phyloP scores from a whole-genome alignment of 2,329 filamentous ascomycete genomes.

The Clarireedia paspali region DNA sequence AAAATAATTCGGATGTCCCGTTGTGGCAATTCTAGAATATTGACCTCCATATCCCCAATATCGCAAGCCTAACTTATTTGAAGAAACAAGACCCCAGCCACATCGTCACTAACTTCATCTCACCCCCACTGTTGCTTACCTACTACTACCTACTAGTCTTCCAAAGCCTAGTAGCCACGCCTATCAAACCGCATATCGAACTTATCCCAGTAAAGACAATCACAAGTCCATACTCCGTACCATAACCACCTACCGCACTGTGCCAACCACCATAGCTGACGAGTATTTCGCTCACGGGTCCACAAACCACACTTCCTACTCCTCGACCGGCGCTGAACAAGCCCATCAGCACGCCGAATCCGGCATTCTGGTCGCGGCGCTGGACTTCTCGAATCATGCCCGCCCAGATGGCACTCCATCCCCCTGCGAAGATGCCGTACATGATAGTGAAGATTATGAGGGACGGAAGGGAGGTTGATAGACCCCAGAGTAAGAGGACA shows the following conservation, averaged over 20 bases:
- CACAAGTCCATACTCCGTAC: conserved; percentile 43
- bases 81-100: no score
- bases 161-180: conserved; percentile 6
- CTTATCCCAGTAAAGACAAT: conserved; percentile 49
- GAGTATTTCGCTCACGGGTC: conserved; percentile 47
- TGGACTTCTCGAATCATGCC: conserved; percentile 27
- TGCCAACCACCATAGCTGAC: conserved; percentile 38
- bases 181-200: conserved; percentile 34
- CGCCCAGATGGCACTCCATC: conserved; percentile 41
- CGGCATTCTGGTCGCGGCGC: conserved; percentile 6
- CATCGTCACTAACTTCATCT: no score
- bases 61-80: no score
- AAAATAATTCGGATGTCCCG: no score
- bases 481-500: conserved; percentile 47
- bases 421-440: conserved; percentile 52
- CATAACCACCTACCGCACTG: conserved; percentile 34
- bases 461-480: conserved; percentile 36
- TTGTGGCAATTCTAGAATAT: no score
- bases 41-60: no score
- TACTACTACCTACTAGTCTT: background rate
- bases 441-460: conserved; percentile 43
- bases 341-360: conserved; percentile 30
- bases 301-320: conserved; percentile 51
- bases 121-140: no score
- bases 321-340: conserved; percentile 53